A percentile compares a stretch with the other conserved stretches of the same genome.
Conservation (phyloP, 306 rosid genomes). For the Prosopis cineraria region DNA sequence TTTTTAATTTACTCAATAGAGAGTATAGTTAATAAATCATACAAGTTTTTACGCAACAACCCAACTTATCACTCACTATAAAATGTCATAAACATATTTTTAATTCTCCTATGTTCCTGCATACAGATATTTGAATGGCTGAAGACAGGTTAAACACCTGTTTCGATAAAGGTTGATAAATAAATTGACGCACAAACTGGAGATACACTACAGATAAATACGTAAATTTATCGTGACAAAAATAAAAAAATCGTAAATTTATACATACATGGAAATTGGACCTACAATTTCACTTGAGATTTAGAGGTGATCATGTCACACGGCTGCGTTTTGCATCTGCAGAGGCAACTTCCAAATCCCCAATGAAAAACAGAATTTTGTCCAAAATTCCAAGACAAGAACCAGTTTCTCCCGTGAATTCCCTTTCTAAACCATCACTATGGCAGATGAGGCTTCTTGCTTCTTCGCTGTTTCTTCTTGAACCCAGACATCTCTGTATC, state of each 20-base stretch:
- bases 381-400: constrained; percentile 67
- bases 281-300: constrained; percentile 14
- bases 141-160: too few species aligned
- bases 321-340: constrained; percentile 63
- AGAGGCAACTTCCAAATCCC: constrained; percentile 82
- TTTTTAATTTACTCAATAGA: too few species aligned
- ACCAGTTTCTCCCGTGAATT: constrained; percentile 34
- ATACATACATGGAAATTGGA: constrained; percentile 32
- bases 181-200: constrained; percentile 22
- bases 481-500: constrained; percentile 64
- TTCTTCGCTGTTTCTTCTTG: constrained; percentile 49
- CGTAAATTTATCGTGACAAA: constrained; percentile 31
- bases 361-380: constrained; percentile 73
- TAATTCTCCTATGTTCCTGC: too few species aligned
- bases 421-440: constrained; percentile 35
- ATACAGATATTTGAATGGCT: too few species aligned
- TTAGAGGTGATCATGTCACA: constrained; percentile 35
- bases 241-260: not conserved
- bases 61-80: too few species aligned
- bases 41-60: too few species aligned
- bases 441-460: constrained; percentile 20
- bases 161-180: not conserved
- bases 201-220: constrained; percentile 17
- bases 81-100: too few species aligned
- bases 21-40: too few species aligned